phyloP scores from a whole-genome alignment of 805 yeast species.

The Candida chilensis region DNA sequence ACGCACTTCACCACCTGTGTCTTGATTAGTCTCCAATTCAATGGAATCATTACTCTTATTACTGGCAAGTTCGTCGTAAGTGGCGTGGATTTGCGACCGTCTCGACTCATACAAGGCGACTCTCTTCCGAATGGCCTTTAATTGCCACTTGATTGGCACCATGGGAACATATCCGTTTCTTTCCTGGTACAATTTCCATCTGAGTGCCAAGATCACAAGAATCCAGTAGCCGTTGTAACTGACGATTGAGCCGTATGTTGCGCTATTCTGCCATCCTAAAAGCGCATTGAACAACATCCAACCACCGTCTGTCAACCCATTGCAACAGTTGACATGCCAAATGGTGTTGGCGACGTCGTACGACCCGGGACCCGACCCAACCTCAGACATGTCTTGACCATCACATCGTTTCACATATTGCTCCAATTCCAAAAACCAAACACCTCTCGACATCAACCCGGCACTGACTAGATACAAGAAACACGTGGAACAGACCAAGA shows the following conservation, averaged over 20 bases:
- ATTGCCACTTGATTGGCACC: slow-evolving; percentile 55
- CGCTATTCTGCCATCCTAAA: slow-evolving; percentile 91
- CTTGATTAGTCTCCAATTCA: no score
- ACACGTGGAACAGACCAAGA: slow-evolving; percentile 68
- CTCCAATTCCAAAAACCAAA: slow-evolving; percentile 86
- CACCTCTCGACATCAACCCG: slow-evolving; percentile 78
- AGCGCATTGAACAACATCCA: slow-evolving; percentile 90
- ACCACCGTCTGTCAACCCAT: slow-evolving; percentile 80
- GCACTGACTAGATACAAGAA: slow-evolving; percentile 80
- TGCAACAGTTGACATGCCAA: slow-evolving; percentile 95
- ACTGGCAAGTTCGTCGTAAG: no score
- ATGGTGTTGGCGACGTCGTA: slow-evolving; percentile 71
- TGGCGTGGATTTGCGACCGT: no score
- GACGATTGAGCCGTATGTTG: slow-evolving; percentile 79
- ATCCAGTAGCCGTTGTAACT: slow-evolving; percentile 72
- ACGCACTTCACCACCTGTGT: no score
- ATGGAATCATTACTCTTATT: no score
- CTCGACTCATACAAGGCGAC: no score
- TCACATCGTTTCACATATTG: slow-evolving; percentile 61
- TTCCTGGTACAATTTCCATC: slow-evolving; percentile 37
- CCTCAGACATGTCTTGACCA: slow-evolving; percentile 81
- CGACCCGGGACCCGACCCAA: slow-evolving; percentile 91
- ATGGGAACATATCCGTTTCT: slow-evolving; percentile 48
- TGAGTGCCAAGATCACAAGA: slow-evolving; percentile 33
- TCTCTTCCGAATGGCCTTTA: slow-evolving; percentile 38